phyloP scores from a whole-genome alignment of 306 rosid species.

The Mimosa pudica region DNA sequence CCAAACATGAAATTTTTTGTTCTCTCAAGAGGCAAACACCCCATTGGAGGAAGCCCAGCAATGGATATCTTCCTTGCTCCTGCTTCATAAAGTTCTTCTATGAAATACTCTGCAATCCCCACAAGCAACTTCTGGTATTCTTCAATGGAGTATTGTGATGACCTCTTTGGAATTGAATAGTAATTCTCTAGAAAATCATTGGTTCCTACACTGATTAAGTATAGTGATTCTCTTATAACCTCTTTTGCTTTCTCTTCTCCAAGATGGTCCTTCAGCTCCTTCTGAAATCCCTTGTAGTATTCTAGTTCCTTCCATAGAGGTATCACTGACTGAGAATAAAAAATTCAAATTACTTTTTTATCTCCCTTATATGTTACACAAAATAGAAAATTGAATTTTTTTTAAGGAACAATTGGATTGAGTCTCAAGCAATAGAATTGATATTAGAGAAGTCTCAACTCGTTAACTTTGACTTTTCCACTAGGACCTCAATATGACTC shows the following conservation, averaged over 20 bases:
- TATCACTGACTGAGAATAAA: slow-evolving; percentile 53
- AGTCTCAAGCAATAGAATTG: too few relatives aligned
- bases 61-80: slow-evolving; percentile 54
- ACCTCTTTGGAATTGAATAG: slow-evolving; percentile 38
- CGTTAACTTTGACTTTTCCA: too few relatives aligned
- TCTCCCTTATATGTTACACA: background rate
- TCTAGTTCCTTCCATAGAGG: slow-evolving; percentile 66
- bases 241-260: slow-evolving; percentile 48
- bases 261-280: slow-evolving; percentile 43
- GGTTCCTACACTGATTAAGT: slow-evolving; percentile 58
- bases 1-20: slow-evolving; percentile 35
- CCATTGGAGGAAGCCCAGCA: slow-evolving; percentile 66
- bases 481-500: too few relatives aligned
- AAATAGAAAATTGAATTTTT: background rate
- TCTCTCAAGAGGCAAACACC: slow-evolving; percentile 68
- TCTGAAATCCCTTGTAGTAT: slow-evolving; percentile 57
- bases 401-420: too few relatives aligned
- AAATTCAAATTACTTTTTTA: background rate
- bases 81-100: slow-evolving; percentile 38
- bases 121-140: slow-evolving; percentile 49
- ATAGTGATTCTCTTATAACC: slow-evolving; percentile 48
- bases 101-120: slow-evolving; percentile 44
- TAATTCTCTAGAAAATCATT: slow-evolving; percentile 70
- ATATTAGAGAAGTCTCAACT: too few relatives aligned
- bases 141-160: slow-evolving; percentile 47